Evolutionary conservation across 1,284 basidiomycete species (phyloP).

Genomic region (Pulveroboletus sp.): DNA sequence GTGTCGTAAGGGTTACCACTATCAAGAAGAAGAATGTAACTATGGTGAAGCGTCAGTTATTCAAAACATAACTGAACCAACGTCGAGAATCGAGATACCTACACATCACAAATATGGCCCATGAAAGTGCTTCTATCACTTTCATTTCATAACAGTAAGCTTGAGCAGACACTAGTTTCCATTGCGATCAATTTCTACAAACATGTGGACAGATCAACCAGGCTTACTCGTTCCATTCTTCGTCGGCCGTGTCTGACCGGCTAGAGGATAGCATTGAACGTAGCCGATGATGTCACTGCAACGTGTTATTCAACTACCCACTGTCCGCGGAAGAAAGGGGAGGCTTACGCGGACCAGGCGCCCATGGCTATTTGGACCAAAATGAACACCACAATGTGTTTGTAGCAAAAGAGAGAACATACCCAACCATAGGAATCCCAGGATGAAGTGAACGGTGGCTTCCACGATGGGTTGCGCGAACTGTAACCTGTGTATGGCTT

Average conservation of each 20-base stretch:
- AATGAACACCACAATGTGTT: constrained; percentile 5
- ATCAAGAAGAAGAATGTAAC: constrained; percentile 44
- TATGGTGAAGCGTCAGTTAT: constrained; percentile 34
- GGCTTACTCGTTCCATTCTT: constrained; percentile 53
- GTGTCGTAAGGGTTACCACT: constrained; percentile 41
- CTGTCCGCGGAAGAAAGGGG: not conserved
- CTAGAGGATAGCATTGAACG: constrained; percentile 57
- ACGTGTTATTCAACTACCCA: constrained; percentile 5
- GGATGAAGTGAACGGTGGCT: constrained; percentile 47
- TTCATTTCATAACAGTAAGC: constrained; percentile 75
- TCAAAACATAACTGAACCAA: constrained; percentile 33
- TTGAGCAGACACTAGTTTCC: constrained; percentile 47
- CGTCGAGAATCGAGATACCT: constrained; percentile 39
- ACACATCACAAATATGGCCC: constrained; percentile 64
- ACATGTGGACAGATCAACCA: not conserved
- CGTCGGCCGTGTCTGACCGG: constrained; percentile 44
- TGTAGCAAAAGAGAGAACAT: constrained; percentile 24
- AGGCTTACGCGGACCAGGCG: constrained; percentile 65
- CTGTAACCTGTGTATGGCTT: constrained; percentile 45
- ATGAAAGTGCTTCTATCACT: constrained; percentile 72
- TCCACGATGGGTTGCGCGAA: constrained; percentile 68
- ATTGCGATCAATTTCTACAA: constrained; percentile 2
- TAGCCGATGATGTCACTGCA: constrained; percentile 65
- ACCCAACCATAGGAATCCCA: constrained; percentile 68
- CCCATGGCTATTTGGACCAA: constrained; percentile 51